Evolutionary conservation across 805 yeast genomes (phyloP).

Genomic region (Blastobotrys mokoenaii): DNA sequence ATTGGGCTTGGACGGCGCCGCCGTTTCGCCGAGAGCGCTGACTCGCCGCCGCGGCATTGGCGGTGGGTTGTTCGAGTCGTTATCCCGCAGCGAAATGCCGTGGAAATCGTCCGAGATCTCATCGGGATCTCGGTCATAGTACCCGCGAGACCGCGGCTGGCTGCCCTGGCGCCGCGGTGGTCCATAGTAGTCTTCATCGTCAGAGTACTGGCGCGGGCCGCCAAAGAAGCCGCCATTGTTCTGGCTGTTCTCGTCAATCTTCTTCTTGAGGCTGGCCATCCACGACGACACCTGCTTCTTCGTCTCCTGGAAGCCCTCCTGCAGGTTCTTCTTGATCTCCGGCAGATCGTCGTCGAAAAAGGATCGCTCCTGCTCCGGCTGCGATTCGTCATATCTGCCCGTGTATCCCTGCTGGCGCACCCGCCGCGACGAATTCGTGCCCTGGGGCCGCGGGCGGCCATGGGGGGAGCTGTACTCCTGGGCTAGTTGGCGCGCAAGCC

Average conservation of each 20-base stretch:
- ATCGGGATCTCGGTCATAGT: constrained; percentile 47
- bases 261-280: constrained; percentile 62
- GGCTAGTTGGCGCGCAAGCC: constrained; percentile 72
- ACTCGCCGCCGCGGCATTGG: constrained; percentile 27
- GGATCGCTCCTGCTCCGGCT: constrained; percentile 19
- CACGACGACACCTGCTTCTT: constrained; percentile 66
- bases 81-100: constrained; percentile 38
- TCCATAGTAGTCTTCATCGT: constrained; percentile 1
- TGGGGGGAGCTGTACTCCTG: constrained; percentile 13
- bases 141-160: not conserved
- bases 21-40: constrained; percentile 18
- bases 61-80: constrained; percentile 20
- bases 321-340: constrained; percentile 57
- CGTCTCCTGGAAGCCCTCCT: constrained; percentile 75
- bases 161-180: not conserved
- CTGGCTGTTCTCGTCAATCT: constrained; percentile 32
- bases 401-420: constrained; percentile 15
- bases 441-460: not conserved
- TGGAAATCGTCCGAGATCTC: constrained; percentile 44
- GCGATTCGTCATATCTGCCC: constrained; percentile 19
- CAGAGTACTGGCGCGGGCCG: constrained; percentile 12
- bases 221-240: constrained; percentile 11
- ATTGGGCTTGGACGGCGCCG: constrained; percentile 8
- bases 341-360: constrained; percentile 32
- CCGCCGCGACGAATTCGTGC: constrained; percentile 7